Conservation (phyloP, 176 grass and related monocot genomes). For the Pharus latifolius region DNA sequence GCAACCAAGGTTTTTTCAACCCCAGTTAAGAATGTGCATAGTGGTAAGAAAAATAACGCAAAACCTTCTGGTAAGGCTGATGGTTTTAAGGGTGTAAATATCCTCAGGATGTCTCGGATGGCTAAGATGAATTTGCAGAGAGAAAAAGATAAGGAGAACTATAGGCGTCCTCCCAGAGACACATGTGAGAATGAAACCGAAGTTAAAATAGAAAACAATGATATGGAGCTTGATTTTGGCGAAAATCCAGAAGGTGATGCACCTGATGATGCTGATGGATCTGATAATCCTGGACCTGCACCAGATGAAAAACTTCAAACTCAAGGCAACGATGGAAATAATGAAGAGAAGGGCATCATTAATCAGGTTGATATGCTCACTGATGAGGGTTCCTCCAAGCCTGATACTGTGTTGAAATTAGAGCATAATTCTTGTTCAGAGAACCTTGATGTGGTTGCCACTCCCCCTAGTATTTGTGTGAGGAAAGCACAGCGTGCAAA, state of each 20-base stretch:
- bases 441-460: conserved; percentile 41
- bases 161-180: conserved; percentile 55
- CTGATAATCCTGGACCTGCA: conserved; percentile 43
- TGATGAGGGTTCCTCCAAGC: conserved; percentile 32
- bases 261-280: conserved; percentile 63
- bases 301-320: conserved; percentile 26
- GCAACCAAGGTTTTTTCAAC: conserved; percentile 42
- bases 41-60: conserved; percentile 43
- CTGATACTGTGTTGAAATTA: conserved; percentile 33
- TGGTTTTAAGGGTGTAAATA: conserved; percentile 58
- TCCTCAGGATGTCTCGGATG: conserved; percentile 86
- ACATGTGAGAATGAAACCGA: conserved; percentile 53
- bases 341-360: conserved; percentile 38
- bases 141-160: conserved; percentile 89
- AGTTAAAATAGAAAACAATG: conserved; percentile 82
- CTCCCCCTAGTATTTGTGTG: conserved; percentile 48
- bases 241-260: conserved; percentile 79
- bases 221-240: conserved; percentile 94
- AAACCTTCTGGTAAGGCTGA: conserved; percentile 51
- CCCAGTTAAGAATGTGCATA: conserved; percentile 64
- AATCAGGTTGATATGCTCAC: conserved; percentile 53
- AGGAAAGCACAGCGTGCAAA: conserved; percentile 62
- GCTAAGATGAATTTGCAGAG: conserved; percentile 94
- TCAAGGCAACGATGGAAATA: conserved; percentile 37
- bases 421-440: conserved; percentile 38